Evolutionary conservation across 2,329 filamentous ascomycete species (phyloP), one percentile per base, ranked within the genome.

Genomic region (Xylaria arbuscula): DNA sequence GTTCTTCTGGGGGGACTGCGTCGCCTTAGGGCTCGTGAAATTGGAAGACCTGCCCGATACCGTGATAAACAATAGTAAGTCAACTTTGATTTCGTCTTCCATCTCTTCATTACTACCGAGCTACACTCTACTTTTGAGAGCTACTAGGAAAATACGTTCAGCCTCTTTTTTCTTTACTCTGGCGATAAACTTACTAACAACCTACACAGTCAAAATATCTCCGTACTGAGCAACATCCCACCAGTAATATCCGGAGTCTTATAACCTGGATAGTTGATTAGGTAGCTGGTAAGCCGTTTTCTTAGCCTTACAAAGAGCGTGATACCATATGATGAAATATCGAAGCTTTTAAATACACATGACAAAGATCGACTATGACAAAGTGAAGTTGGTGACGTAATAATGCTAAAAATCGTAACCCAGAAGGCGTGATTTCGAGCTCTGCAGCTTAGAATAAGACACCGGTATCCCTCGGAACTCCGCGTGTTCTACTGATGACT

Each of bases 1-100:
- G 82, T 96, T 98, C 81, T 96, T 99, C 82, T 97, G 95, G 92
- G 94, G 94, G 1, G 96, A 99, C 81, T 90, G 93, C 61, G 83
- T 98, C 64, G 83, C 86, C 64, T 80, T 97, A 80, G 94, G 94
- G 0, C 81, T 99, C 47, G 85, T 96, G 47, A 89, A 87, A 77
- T 80, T 85, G 69, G 91, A 94, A 73, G 93, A 98, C 28, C 81
- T 99, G 72, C 93, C 94, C 0, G 85, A 87, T 72, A 84, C 84
- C n/a, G 76, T 97, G 76, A 82, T 86, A 72, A 78, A 81, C 59
- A 86, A 85, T 76, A 77, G 97, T 68, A 97, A 95, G 84, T 81
- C 87, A 70, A 87, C 96, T 28, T 15, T 17, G n/a, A 54, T 90
- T 89, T 93, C 51, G 64, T 60, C 36, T 48, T 34, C 28, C 6